phyloP scores from a whole-genome alignment of 768 basidiomycete genomes.

The Psilocybe cubensis region DNA sequence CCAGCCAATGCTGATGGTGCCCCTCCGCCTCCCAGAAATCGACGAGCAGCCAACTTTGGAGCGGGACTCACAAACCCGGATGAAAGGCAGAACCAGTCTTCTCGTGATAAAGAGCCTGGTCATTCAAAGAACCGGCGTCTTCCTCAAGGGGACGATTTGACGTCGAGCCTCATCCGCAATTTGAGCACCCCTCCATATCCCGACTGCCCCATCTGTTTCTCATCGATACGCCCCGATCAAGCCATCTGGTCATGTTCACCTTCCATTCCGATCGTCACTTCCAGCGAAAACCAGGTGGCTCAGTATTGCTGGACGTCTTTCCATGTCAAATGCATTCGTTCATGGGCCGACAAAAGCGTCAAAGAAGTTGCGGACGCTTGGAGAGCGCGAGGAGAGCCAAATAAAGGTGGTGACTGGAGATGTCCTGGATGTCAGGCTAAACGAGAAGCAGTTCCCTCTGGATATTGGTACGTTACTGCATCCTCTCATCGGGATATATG shows the following conservation, averaged over 20 bases:
- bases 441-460: slow-evolving; percentile 63
- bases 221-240: slow-evolving; percentile 74
- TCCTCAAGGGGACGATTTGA: slow-evolving; percentile 61
- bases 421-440: slow-evolving; percentile 93
- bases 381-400: slow-evolving; percentile 65
- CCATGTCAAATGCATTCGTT: slow-evolving; percentile 86
- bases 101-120: not conserved
- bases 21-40: slow-evolving; percentile 5
- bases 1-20: not conserved
- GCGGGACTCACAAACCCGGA: slow-evolving; percentile 24
- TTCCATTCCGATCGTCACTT: slow-evolving; percentile 45
- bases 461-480: slow-evolving; percentile 57
- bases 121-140: slow-evolving; percentile 11
- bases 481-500: slow-evolving; percentile 1
- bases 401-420: slow-evolving; percentile 79
- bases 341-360: slow-evolving; percentile 87
- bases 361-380: slow-evolving; percentile 75
- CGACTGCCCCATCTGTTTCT: slow-evolving; percentile 87
- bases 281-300: slow-evolving; percentile 35
- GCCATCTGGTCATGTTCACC: slow-evolving; percentile 90
- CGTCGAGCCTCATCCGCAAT: slow-evolving; percentile 68
- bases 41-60: slow-evolving; percentile 29
- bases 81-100: not conserved
- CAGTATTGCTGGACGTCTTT: slow-evolving; percentile 91
- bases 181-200: slow-evolving; percentile 73